Base-by-base conservation (phyloP, 1,284 basidiomycete genomes). In the Ceratobasidium sp. region DNA sequence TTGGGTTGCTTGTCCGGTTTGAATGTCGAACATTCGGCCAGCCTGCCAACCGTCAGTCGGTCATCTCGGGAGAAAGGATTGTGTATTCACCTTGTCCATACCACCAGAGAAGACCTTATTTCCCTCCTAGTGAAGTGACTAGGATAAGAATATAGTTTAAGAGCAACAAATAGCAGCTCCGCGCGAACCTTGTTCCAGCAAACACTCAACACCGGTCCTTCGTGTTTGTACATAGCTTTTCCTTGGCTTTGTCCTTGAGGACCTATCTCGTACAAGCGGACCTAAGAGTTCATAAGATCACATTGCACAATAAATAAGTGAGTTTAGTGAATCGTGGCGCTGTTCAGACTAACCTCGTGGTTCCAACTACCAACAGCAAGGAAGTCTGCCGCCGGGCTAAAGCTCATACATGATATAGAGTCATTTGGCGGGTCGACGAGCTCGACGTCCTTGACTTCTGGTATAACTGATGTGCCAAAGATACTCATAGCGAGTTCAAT, bases 51-150 rank as follows among this genome's bases (percentile, higher is more conserved):
- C 35, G 7, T 56, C 6, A 56, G n/a, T 56, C n/a, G 43, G 43
- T 3, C 8, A 27, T 42, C n/a, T 53, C 50, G 34, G 15, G 50
- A 34, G 38, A 8, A 35, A 10, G 53, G 8, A 34, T 35, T 31
- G 27, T 6, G 71, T 72, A 65, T 70, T 71, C 15, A 64, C 58
- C 77, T 93, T 93, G 80, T 96, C 94, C 38, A 90, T 90, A 40
- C 92, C 93, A n/a, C 88, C 89, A 20, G 92, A 93, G 74, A 95
- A 86, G 35, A 94, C 81, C 77, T 92, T 92, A 74, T 83, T 88
- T 34, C 92, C 92, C 71, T 93, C 91, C 89, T 81, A 70, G 1
- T 7, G 20, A 27, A 50, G 27, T 25, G 25, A 34, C n/a, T 43
- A 13, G 52, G 3, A 43, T 38, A 60, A 43, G 47, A 32, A 45